Evolutionary conservation across 2,329 filamentous ascomycete genomes (phyloP).

Genomic region (Pyricularia sp.): DNA sequence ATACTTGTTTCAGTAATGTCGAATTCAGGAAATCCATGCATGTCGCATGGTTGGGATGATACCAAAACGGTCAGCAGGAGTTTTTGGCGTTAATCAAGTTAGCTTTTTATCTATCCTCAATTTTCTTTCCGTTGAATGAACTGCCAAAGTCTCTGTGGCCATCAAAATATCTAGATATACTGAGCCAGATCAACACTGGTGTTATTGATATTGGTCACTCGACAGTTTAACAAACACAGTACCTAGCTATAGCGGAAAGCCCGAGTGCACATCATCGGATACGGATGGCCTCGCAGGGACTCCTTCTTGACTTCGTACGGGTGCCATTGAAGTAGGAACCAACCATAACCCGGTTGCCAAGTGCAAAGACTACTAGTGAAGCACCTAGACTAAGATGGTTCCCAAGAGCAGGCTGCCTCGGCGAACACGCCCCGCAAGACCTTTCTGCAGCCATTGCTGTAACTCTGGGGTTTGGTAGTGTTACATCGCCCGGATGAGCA

Average conservation of each 20-base stretch:
- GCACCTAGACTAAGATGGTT: background rate
- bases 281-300: background rate
- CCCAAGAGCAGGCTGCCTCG: background rate
- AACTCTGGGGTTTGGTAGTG: background rate
- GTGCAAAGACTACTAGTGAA: background rate
- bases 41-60: background rate
- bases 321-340: background rate
- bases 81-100: background rate
- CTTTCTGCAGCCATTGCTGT: background rate
- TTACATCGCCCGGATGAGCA: background rate
- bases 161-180: background rate
- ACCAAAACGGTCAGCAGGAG: conserved; percentile 1
- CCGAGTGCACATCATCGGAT: background rate
- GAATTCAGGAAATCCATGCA: background rate
- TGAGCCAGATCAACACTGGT: background rate
- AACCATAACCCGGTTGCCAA: background rate
- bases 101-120: background rate
- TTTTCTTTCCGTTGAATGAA: background rate
- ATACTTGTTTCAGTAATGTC: background rate
- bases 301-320: background rate
- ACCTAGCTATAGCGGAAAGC: background rate
- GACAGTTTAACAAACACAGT: background rate
- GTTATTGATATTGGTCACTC: background rate
- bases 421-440: background rate
- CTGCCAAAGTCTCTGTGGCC: background rate